Evolutionary conservation across 371 early-diverging fungal species (phyloP).

Genomic region (Chytridium lagenaria): DNA sequence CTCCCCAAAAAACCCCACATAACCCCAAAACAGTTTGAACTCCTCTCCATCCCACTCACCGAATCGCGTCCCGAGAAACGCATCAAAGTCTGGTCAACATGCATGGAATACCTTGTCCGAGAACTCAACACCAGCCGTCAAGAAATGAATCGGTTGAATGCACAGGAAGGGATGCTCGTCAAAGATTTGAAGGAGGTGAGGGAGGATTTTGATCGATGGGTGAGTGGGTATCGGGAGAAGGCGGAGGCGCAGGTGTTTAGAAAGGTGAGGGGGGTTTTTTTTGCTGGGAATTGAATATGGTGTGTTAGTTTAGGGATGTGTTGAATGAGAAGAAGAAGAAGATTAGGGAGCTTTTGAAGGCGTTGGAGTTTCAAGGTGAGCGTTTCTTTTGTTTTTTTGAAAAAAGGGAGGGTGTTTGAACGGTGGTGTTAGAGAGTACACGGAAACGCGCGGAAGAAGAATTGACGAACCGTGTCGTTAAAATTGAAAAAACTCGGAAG

Average conservation of each 20-base stretch:
- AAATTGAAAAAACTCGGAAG: too few relatives aligned
- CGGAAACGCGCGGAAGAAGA: constrained; percentile 3
- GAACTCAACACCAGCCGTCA: background rate
- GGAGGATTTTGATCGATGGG: background rate
- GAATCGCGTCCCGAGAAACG: background rate
- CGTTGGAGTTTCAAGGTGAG: constrained; percentile 23
- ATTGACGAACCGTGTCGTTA: background rate
- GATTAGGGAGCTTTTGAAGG: constrained; percentile 27
- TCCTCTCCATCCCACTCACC: background rate
- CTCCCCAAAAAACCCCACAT: too few relatives aligned
- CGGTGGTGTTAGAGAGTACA: background rate
- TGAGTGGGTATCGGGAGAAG: background rate
- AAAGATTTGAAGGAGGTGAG: background rate
- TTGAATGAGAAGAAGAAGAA: constrained; percentile 30
- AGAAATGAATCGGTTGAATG: background rate
- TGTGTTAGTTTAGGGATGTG: constrained; percentile 20
- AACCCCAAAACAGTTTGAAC: background rate
- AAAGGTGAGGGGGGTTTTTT: background rate
- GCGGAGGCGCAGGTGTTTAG: background rate
- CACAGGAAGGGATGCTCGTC: background rate
- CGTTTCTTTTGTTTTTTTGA: background rate
- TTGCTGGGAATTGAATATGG: background rate
- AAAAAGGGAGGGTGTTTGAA: background rate
- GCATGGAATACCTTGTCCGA: background rate
- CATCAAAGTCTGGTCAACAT: background rate